Evolutionary conservation across 208 protist genomes (phyloP).

Genomic region (Naegleria fowleri): DNA sequence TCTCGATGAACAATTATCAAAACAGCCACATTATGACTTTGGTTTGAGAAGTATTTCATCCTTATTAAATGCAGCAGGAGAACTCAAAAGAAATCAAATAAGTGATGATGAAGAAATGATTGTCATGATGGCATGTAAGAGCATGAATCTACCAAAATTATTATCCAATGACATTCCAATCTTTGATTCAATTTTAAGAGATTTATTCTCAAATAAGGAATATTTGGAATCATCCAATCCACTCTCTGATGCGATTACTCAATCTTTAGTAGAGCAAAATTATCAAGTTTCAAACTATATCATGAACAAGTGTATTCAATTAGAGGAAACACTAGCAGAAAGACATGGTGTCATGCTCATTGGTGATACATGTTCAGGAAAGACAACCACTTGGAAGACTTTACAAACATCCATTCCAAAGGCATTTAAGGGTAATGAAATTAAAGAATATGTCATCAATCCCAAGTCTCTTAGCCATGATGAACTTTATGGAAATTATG

Average conservation of each 20-base stretch:
- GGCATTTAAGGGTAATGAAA: constrained; percentile 63
- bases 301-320: constrained; percentile 82
- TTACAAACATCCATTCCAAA: constrained; percentile 67
- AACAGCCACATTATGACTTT: constrained; percentile 97
- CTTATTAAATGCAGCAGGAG: constrained; percentile 87
- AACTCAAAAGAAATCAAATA: constrained; percentile 74
- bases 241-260: constrained; percentile 60
- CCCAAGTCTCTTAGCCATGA: constrained; percentile 92
- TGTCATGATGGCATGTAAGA: constrained; percentile 85
- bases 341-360: constrained; percentile 97
- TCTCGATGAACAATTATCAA: constrained; percentile 92
- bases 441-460: constrained; percentile 84
- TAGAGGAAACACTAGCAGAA: constrained; percentile 90
- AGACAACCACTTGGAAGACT: constrained; percentile 87
- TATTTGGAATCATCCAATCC: constrained; percentile 63
- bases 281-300: constrained; percentile 72
- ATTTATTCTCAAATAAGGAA: constrained; percentile 90
- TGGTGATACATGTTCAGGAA: constrained; percentile 83
- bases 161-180: constrained; percentile 89
- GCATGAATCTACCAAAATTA: constrained; percentile 97
- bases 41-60: constrained; percentile 95
- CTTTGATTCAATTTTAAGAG: constrained; percentile 85
- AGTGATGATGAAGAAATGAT: constrained; percentile 84
- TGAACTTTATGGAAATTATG: constrained; percentile 95
- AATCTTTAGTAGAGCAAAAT: constrained; percentile 61